These are phyloP conservation scores for Chlamydomonas reinhardtii DNA, from an alignment of 163 green algal genomes.

Conservation along the genomic window DNA sequence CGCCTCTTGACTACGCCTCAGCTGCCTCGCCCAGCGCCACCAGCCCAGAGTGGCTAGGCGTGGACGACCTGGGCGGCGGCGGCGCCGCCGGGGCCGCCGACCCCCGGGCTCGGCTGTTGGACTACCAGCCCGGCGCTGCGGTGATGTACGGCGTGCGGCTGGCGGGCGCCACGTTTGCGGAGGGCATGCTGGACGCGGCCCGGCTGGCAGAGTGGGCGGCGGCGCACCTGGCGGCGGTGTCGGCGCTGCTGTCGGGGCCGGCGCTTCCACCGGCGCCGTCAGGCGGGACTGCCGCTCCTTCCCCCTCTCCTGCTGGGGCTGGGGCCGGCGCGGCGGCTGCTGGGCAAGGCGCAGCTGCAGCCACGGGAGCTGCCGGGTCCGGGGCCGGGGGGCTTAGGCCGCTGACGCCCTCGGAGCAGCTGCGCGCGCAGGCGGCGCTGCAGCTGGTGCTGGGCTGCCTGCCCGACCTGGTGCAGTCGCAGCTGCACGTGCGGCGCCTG, in stretches of 20 bases:
- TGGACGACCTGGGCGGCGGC: background rate
- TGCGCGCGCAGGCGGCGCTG: constrained; percentile 24
- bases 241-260: background rate
- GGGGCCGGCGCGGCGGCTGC: no score
- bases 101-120: constrained; percentile 12
- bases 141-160: constrained; percentile 31
- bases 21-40: background rate
- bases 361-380: background rate
- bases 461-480: constrained; percentile 18
- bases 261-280: background rate
- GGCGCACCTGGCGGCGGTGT: constrained; percentile 11
- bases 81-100: background rate
- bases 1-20: background rate
- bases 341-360: no score
- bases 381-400: background rate
- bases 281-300: background rate
- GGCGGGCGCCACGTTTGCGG: constrained; percentile 25
- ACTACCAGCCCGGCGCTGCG: background rate
- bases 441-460: constrained; percentile 22
- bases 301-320: background rate
- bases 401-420: constrained; percentile 16
- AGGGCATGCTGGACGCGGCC: constrained; percentile 19
- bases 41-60: constrained; percentile 19
- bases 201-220: constrained; percentile 38
- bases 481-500: constrained; percentile 25